Percentiles rank a stretch among this genome's conserved stretches.
These are phyloP conservation scores for Zychaea mexicana DNA, from an alignment of 371 early-diverging fungal species.

Conservation along the genomic window DNA sequence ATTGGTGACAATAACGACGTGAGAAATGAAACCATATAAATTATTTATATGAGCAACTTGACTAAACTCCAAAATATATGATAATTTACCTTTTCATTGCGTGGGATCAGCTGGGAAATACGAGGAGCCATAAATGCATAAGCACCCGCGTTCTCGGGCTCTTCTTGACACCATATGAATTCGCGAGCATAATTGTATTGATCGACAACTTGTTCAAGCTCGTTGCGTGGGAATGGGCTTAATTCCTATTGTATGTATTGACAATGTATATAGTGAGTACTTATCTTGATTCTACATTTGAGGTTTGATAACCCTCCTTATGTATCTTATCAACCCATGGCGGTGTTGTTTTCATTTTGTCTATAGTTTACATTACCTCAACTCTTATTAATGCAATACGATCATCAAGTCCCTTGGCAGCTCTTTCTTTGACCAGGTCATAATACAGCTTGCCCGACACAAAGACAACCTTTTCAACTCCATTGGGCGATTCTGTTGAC, in stretches of 20 bases:
- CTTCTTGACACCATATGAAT: constrained; percentile 94
- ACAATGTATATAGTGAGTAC: neutral
- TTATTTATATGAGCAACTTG: too few relatives aligned
- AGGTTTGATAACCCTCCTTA: too few relatives aligned
- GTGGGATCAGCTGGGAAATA: constrained; percentile 70
- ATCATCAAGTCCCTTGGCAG: constrained; percentile 61
- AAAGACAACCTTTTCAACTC: constrained; percentile 79
- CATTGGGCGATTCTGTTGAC: constrained; percentile 31
- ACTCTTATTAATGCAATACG: constrained; percentile 84
- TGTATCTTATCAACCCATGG: too few relatives aligned
- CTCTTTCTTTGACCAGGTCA: constrained; percentile 81
- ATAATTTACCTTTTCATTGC: constrained; percentile 27
- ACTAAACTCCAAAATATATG: constrained; percentile 13
- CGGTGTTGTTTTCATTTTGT: neutral
- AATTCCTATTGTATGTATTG: constrained; percentile 60
- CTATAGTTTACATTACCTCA: constrained; percentile 50
- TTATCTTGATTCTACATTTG: neutral
- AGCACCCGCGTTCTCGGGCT: constrained; percentile 92
- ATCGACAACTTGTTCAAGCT: constrained; percentile 64
- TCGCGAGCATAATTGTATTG: constrained; percentile 69
- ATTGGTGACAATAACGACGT: neutral
- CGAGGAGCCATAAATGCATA: constrained; percentile 89
- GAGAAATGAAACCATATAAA: too few relatives aligned
- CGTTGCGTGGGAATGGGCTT: constrained; percentile 88
- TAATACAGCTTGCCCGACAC: constrained; percentile 93